Evolutionary conservation across 2,329 filamentous ascomycete genomes (phyloP).

Genomic region (Ceratocystis alfenasii): DNA sequence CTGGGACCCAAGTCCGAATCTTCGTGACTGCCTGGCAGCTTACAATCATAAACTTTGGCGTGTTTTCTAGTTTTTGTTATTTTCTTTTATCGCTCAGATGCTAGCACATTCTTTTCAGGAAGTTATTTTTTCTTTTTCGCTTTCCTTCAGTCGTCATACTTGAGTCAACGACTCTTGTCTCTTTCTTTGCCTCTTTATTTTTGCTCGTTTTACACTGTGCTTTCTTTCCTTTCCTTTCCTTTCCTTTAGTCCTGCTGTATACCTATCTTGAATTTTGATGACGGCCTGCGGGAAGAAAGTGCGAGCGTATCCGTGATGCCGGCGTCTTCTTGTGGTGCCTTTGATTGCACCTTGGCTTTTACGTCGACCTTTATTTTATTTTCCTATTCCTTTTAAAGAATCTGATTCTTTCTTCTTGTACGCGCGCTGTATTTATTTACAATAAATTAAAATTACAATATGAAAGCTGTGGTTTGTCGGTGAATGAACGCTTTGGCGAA

Average conservation of each 20-base stretch:
- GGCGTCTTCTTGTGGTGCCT: slow-evolving; percentile 6
- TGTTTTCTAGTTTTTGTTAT: slow-evolving; percentile 8
- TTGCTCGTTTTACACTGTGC: not conserved
- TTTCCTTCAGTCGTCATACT: slow-evolving; percentile 2
- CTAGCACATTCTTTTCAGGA: slow-evolving; percentile 13
- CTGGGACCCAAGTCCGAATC: slow-evolving; percentile 40
- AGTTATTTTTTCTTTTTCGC: slow-evolving; percentile 1
- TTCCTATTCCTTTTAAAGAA: slow-evolving; percentile 28
- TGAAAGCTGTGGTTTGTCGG: not conserved
- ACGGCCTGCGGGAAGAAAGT: slow-evolving; percentile 13
- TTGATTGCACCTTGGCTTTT: not conserved
- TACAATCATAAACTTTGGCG: slow-evolving; percentile 6
- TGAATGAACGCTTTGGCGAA: not conserved
- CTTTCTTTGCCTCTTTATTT: slow-evolving; percentile 14
- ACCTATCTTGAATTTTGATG: slow-evolving; percentile 21
- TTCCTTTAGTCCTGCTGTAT: slow-evolving; percentile 19
- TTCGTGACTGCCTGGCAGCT: slow-evolving; percentile 22
- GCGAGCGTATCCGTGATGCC: not conserved
- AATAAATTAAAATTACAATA: not conserved
- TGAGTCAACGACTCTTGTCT: not conserved
- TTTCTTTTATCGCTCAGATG: not conserved
- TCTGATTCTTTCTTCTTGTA: slow-evolving; percentile 21
- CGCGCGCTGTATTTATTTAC: not conserved
- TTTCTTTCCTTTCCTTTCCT: not conserved
- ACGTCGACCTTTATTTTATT: slow-evolving; percentile 22